Evolutionary conservation across 1,284 basidiomycete genomes (phyloP).

Genomic region (Limonomyces culmigenus): DNA sequence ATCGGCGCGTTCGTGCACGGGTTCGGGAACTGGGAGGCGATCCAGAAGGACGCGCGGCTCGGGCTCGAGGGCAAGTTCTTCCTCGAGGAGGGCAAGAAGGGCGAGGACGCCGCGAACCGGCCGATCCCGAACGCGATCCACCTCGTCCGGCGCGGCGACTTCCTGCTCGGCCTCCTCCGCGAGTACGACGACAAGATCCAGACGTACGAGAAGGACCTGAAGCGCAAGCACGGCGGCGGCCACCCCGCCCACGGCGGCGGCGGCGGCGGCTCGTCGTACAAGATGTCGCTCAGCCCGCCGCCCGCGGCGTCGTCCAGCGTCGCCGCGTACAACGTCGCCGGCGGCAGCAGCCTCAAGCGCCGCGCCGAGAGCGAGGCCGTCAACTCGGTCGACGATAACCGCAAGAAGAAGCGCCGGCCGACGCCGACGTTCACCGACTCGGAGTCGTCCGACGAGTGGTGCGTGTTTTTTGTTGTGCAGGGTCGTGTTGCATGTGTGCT

Average conservation of each 20-base stretch:
- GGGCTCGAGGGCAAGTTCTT: slow-evolving; percentile 89
- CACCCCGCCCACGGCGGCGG: slow-evolving; percentile 14
- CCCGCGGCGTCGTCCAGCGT: slow-evolving; percentile 53
- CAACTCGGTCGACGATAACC: slow-evolving; percentile 57
- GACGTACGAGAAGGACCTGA: slow-evolving; percentile 61
- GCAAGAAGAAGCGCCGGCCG: slow-evolving; percentile 72
- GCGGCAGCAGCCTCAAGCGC: slow-evolving; percentile 40
- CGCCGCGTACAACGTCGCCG: no score
- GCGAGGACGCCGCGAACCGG: slow-evolving; percentile 59
- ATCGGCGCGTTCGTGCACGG: slow-evolving; percentile 90
- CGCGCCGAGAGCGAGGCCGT: slow-evolving; percentile 72
- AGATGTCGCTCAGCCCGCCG: slow-evolving; percentile 57
- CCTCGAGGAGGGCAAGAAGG: slow-evolving; percentile 92
- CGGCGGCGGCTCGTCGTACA: slow-evolving; percentile 18
- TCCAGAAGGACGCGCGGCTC: slow-evolving; percentile 78
- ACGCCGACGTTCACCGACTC: slow-evolving; percentile 89
- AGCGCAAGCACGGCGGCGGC: slow-evolving; percentile 16
- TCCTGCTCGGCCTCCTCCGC: slow-evolving; percentile 75
- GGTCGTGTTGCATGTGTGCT: background rate
- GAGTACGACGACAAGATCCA: slow-evolving; percentile 89
- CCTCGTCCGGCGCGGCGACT: slow-evolving; percentile 92
- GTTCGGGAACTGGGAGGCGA: slow-evolving; percentile 94
- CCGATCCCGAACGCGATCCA: slow-evolving; percentile 95
- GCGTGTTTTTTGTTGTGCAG: slow-evolving; percentile 16
- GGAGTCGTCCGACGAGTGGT: slow-evolving; percentile 79